Percentiles rank a stretch among this genome's conserved stretches.
Evolutionary conservation across 169 alveolate species (phyloP).

Genomic region (Cryptosporidium ryanae): DNA sequence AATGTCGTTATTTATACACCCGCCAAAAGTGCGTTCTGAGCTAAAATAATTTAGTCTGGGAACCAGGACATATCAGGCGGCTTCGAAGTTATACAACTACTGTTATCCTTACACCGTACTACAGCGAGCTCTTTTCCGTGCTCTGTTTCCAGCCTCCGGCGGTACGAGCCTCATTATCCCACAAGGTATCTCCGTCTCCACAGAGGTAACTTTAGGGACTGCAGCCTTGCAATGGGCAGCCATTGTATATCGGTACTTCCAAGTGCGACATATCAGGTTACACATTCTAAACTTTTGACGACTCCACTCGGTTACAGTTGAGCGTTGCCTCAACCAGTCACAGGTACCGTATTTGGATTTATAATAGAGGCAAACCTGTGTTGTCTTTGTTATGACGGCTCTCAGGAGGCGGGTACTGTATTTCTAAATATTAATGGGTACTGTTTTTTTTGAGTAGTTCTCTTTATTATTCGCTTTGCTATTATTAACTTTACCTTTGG

Average conservation of each 20-base stretch:
- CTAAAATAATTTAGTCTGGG: slow-evolving; percentile 58
- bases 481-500: background rate
- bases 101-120: slow-evolving; percentile 75
- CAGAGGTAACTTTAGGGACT: slow-evolving; percentile 65
- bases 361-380: background rate
- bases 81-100: slow-evolving; percentile 51
- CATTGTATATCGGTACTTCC: slow-evolving; percentile 8
- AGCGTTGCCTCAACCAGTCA: slow-evolving; percentile 75
- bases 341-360: slow-evolving; percentile 5
- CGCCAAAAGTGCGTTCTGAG: background rate
- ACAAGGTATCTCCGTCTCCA: slow-evolving; percentile 70
- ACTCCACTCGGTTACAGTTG: slow-evolving; percentile 76
- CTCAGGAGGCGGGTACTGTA: slow-evolving; percentile 31
- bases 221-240: slow-evolving; percentile 76
- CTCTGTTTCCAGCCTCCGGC: slow-evolving; percentile 78
- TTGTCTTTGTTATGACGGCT: slow-evolving; percentile 53
- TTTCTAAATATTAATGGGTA: background rate
- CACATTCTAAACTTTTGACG: slow-evolving; percentile 60
- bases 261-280: background rate
- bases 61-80: slow-evolving; percentile 29
- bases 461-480: background rate
- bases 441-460: background rate
- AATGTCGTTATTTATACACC: too few species aligned
- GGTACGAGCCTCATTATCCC: slow-evolving; percentile 75
- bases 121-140: slow-evolving; percentile 76